Conservation (phyloP, 192 early-diverging fungal genomes). For the Cladochytrium replicatum region DNA sequence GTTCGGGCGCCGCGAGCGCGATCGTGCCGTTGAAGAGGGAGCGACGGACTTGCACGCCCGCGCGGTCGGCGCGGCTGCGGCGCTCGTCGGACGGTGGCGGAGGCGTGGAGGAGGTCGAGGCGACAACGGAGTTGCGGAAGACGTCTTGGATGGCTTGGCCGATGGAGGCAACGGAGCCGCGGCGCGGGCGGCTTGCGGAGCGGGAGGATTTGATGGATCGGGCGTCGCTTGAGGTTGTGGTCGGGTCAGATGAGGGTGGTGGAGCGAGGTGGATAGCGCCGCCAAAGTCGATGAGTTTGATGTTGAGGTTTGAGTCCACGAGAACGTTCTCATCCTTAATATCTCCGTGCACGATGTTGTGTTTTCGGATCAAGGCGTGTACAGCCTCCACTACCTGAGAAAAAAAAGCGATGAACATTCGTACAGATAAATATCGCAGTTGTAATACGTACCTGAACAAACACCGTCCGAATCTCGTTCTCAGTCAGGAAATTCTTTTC, state of each 20-base stretch:
- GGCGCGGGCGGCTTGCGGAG: constrained; percentile 8
- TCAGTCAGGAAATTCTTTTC: constrained; percentile 39
- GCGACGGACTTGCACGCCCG: too few species aligned
- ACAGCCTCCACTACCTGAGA: constrained; percentile 46
- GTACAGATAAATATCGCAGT: too few species aligned
- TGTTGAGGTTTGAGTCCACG: constrained; percentile 44
- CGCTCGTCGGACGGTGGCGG: too few species aligned
- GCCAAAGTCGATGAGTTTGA: constrained; percentile 67
- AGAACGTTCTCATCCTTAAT: constrained; percentile 66
- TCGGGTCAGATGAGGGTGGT: too few species aligned
- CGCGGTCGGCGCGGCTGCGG: too few species aligned
- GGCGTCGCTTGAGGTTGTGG: too few species aligned
- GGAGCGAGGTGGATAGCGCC: constrained; percentile 43
- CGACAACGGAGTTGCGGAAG: too few species aligned
- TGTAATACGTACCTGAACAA: too few species aligned
- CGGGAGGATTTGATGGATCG: too few species aligned
- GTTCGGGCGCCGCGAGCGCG: constrained; percentile 58
- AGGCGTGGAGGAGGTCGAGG: too few species aligned
- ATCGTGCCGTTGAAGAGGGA: constrained; percentile 62
- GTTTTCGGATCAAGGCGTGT: constrained; percentile 27
- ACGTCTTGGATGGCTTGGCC: background rate
- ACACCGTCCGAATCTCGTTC: constrained; percentile 40
- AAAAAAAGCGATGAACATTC: too few species aligned
- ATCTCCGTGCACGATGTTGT: constrained; percentile 49
- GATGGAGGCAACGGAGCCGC: too few species aligned